Base-by-base conservation (phyloP, 192 early-diverging fungal genomes). In the Rhizophagus clarus region DNA sequence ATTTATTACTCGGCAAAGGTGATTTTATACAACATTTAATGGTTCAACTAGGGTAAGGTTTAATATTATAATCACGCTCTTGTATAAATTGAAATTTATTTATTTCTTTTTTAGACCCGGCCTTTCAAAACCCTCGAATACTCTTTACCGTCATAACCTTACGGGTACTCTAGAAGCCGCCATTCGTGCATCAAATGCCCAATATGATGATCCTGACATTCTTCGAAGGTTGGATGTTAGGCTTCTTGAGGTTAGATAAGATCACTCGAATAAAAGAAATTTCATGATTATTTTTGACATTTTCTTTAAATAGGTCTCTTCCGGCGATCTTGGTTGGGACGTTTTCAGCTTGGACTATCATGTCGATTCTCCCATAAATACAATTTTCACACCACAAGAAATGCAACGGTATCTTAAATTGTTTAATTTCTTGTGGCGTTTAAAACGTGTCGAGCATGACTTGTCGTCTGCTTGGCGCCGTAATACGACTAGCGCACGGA, bases 1-100 rank as follows among this genome's bases (percentile, higher is more conserved):
- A 98, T 80, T 84, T 99, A 37, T 82, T 99, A 61, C 86, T 99
- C 17, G 96, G 94, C 73, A 94, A 98, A 81, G 98, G 97, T 31
- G 97, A 99, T 79, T 97, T 98, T 89, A 93, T 95, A 68, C 94
- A 96, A 80, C 89, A 93, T 71, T 83, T 99, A 61, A 92, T 97
- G 90, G 94, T 94, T 77, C 89, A 89, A 31, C 81, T 98, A 66
- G 92, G 94, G 93, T 94, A 90, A 74, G 83, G 72, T 17, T 3
- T 37, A 34, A 20, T 40, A 26, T 45, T 26, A 29, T 14, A 68
- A 31, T 9, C 26, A 32, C 24, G 20, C 12, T 15, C 61, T 62
- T 78, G 26, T 28, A 20, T 61, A 17, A 24, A 20, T 80, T 63
- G 4, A 10, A 26, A 32, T 24, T 29, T 61, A 31, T 73, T 62